Evolutionary conservation across 805 yeast genomes (phyloP).

Genomic region (Saturnispora sekii): DNA sequence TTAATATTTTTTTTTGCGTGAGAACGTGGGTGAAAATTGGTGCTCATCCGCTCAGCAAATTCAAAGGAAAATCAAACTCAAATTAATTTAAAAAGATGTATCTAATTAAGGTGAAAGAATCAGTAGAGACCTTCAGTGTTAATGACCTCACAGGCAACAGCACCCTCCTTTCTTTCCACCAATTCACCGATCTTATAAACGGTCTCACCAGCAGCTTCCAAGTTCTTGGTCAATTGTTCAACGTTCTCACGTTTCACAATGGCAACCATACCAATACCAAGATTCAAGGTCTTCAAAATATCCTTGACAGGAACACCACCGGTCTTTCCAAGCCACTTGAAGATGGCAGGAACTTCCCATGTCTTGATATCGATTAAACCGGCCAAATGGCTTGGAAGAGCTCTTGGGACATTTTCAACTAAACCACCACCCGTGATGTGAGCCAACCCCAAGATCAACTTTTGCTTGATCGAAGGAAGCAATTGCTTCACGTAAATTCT

Average conservation of each 20-base stretch:
- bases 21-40: no score
- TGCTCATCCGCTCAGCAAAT: no score
- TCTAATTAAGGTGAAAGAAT: slow-evolving; percentile 13
- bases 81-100: no score
- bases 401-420: slow-evolving; percentile 92
- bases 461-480: slow-evolving; percentile 60
- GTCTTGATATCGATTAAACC: slow-evolving; percentile 70
- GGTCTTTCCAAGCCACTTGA: slow-evolving; percentile 86
- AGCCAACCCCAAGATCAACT: slow-evolving; percentile 75
- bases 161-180: slow-evolving; percentile 33
- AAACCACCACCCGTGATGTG: slow-evolving; percentile 99
- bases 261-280: slow-evolving; percentile 95
- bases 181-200: slow-evolving; percentile 64
- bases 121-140: slow-evolving; percentile 33
- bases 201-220: slow-evolving; percentile 61
- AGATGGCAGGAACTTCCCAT: slow-evolving; percentile 84
- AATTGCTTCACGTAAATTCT: slow-evolving; percentile 90
- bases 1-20: no score
- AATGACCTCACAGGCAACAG: slow-evolving; percentile 55
- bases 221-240: slow-evolving; percentile 39
- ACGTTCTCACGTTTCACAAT: slow-evolving; percentile 68
- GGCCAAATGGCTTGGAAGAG: slow-evolving; percentile 69
- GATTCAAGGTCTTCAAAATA: slow-evolving; percentile 81
- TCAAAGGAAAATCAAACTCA: no score
- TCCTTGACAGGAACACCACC: slow-evolving; percentile 86